These are phyloP conservation scores for Vitis hybrid DNA, from an alignment of 177 flowering plant genomes.

Conservation along the genomic window DNA sequence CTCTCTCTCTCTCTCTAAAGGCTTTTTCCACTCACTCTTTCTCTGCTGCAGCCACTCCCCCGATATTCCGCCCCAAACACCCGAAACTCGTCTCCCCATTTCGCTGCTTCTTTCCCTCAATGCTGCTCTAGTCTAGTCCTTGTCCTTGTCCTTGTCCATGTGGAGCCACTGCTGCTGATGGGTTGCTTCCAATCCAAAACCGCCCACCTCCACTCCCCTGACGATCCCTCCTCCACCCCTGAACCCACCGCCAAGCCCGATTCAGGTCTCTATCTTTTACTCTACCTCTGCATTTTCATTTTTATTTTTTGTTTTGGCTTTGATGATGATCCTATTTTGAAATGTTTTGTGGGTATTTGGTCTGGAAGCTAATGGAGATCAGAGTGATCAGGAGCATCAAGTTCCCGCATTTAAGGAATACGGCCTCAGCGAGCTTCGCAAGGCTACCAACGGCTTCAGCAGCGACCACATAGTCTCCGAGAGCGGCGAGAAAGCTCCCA, in stretches of 20 bases:
- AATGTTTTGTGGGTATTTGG: not conserved
- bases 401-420: constrained; percentile 23
- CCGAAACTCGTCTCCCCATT: not conserved
- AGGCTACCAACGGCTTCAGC: constrained; percentile 38
- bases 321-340: not conserved
- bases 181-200: constrained; percentile 31
- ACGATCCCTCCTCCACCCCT: constrained; percentile 11
- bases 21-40: not conserved
- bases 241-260: constrained; percentile 7
- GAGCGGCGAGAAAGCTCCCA: constrained; percentile 49
- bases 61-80: too few relatives aligned
- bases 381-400: constrained; percentile 3
- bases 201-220: constrained; percentile 25
- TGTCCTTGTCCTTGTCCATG: too few relatives aligned
- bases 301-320: not conserved
- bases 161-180: constrained; percentile 9
- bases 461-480: constrained; percentile 40
- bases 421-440: constrained; percentile 15
- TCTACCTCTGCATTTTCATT: constrained; percentile 6
- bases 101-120: not conserved
- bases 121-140: not conserved
- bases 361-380: constrained; percentile 9
- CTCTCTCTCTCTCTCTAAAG: not conserved
- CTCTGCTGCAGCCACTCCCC: not conserved
- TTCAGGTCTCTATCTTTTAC: constrained; percentile 12